phyloP scores from a whole-genome alignment of 2,329 filamentous ascomycete genomes.

The Cyanodermella asteris region DNA sequence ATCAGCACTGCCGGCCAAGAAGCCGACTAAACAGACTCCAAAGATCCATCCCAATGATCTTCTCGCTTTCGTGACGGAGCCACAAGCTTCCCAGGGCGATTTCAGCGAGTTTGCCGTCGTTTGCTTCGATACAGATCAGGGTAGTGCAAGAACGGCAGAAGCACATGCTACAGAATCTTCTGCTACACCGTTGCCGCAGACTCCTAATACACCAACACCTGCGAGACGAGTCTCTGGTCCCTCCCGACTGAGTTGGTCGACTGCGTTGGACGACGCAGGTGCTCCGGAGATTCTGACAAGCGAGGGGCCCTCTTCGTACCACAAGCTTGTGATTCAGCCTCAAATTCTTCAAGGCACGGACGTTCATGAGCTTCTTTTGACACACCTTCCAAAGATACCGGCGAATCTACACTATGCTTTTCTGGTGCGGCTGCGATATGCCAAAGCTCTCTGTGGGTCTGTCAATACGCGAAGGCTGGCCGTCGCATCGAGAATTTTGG shows the following conservation, averaged over 20 bases:
- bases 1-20: conserved; percentile 25
- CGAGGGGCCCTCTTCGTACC: conserved; percentile 15
- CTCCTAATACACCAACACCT: conserved; percentile 57
- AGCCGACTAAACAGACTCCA: conserved; percentile 10
- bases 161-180: no score
- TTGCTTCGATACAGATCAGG: no score
- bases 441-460: conserved; percentile 54
- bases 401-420: conserved; percentile 66
- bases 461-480: conserved; percentile 48
- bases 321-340: no score
- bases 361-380: conserved; percentile 34
- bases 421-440: conserved; percentile 59
- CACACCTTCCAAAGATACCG: conserved; percentile 40
- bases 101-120: no score
- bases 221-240: conserved; percentile 42
- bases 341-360: conserved; percentile 29
- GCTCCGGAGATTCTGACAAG: no score
- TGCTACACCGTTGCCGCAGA: no score
- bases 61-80: conserved; percentile 48
- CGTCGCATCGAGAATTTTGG: conserved; percentile 60
- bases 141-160: no score
- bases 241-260: conserved; percentile 26
- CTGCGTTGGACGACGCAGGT: no score
- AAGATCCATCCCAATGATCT: conserved; percentile 67
- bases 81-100: no score